phyloP scores from a whole-genome alignment of 2,329 filamentous ascomycete species.

The Emergomyces africanus region DNA sequence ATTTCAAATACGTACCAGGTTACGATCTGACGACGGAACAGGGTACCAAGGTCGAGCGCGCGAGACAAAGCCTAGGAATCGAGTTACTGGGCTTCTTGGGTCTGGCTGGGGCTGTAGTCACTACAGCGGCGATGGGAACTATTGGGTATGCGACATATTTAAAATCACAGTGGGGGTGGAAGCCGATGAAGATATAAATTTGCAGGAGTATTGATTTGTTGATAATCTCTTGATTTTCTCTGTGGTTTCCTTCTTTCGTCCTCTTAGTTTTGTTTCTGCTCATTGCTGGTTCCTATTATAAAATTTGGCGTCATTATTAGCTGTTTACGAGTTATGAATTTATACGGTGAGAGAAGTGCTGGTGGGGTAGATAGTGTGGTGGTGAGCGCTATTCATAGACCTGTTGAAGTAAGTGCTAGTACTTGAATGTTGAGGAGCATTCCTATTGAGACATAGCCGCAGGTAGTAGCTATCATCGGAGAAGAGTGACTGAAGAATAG shows the following conservation, averaged over 20 bases:
- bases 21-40: conserved; percentile 17
- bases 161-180: background rate
- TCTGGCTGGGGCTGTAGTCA: background rate
- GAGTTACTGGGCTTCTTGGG: conserved; percentile 1
- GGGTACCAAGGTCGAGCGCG: background rate
- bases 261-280: background rate
- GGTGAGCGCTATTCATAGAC: no score
- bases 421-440: no score
- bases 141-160: background rate
- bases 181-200: background rate
- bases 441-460: no score
- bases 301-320: background rate
- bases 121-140: background rate
- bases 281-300: background rate
- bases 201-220: background rate
- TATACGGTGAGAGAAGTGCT: no score
- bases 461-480: no score
- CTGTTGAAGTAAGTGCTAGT: no score
- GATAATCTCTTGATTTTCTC: background rate
- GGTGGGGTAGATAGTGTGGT: no score
- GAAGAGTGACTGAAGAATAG: no score
- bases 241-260: background rate
- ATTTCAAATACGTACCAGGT: conserved; percentile 58
- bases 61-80: background rate
- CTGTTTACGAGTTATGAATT: no score